These are phyloP conservation scores for Inosperma sp. DNA, from an alignment of 768 basidiomycete species.

Conservation along the genomic window DNA sequence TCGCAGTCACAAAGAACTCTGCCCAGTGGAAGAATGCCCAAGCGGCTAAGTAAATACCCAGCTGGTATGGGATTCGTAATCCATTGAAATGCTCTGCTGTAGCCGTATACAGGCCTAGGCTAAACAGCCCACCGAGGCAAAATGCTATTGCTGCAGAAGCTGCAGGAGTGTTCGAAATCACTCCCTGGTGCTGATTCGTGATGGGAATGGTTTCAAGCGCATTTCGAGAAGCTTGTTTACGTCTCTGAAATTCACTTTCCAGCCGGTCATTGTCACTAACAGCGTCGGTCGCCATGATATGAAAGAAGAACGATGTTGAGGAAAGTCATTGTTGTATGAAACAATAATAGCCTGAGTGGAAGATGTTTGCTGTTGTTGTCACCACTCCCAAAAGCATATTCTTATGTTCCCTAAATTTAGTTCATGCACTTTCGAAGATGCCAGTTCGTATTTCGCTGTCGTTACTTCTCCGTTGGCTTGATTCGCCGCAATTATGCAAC, in stretches of 20 bases:
- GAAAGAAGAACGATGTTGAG: slow-evolving; percentile 15
- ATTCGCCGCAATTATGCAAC: slow-evolving; percentile 29
- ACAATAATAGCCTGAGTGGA: slow-evolving; percentile 23
- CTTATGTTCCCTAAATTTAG: slow-evolving; percentile 5
- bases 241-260: slow-evolving; percentile 44
- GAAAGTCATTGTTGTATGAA: slow-evolving; percentile 16
- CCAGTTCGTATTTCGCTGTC: slow-evolving; percentile 15
- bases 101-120: slow-evolving; percentile 51
- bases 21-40: slow-evolving; percentile 91
- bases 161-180: slow-evolving; percentile 87
- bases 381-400: not conserved
- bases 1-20: slow-evolving; percentile 93
- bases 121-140: slow-evolving; percentile 70
- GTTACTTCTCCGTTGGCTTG: not conserved
- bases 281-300: slow-evolving; percentile 30
- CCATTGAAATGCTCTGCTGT: slow-evolving; percentile 39
- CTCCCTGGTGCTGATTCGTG: slow-evolving; percentile 40
- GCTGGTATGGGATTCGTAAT: slow-evolving; percentile 69
- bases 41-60: slow-evolving; percentile 78
- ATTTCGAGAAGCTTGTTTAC: slow-evolving; percentile 26
- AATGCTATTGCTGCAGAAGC: slow-evolving; percentile 76
- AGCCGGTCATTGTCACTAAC: slow-evolving; percentile 24
- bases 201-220: slow-evolving; percentile 56
- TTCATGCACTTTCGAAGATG: slow-evolving; percentile 24
- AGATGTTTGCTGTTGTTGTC: slow-evolving; percentile 25